phyloP scores from a whole-genome alignment of 225 moss, liverwort and hornwort genomes.

The Sphagnum tenellum region DNA sequence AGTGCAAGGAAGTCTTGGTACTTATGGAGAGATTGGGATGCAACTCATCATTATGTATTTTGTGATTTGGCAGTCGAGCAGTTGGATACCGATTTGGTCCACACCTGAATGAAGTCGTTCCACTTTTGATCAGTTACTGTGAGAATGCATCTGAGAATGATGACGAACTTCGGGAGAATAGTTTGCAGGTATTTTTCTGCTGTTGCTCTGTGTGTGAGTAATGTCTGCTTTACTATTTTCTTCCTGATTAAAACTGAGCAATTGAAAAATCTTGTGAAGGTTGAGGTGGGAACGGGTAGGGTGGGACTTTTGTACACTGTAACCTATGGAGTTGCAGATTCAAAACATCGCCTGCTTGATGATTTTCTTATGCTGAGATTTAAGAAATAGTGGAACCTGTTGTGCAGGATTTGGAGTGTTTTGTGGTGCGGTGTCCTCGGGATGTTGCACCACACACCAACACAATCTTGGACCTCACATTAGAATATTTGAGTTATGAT shows the following conservation, averaged over 20 bases:
- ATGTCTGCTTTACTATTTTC: too few species aligned
- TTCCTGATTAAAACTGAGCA: too few species aligned
- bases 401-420: constrained; percentile 83
- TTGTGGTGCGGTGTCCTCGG: constrained; percentile 90
- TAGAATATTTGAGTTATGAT: constrained; percentile 98
- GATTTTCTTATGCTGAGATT: too few species aligned
- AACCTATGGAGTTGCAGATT: too few species aligned
- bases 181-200: constrained; percentile 68
- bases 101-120: constrained; percentile 90
- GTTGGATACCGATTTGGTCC: constrained; percentile 98
- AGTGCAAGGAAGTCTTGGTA: too few species aligned
- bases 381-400: too few species aligned
- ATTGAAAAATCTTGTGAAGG: not conserved
- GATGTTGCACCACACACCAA: constrained; percentile 84
- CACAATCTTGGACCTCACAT: constrained; percentile 75
- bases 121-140: constrained; percentile 90
- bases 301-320: too few species aligned
- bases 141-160: constrained; percentile 98
- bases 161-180: constrained; percentile 94
- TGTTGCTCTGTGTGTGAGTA: too few species aligned
- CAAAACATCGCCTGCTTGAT: too few species aligned
- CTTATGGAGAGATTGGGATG: too few species aligned
- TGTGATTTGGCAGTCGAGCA: constrained; percentile 56
- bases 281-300: not conserved
- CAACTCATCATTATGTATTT: too few species aligned